Percentiles rank a stretch among this genome's conserved stretches.
phyloP scores from a whole-genome alignment of 2,329 filamentous ascomycete species.

The Penicillium sclerotiorum region DNA sequence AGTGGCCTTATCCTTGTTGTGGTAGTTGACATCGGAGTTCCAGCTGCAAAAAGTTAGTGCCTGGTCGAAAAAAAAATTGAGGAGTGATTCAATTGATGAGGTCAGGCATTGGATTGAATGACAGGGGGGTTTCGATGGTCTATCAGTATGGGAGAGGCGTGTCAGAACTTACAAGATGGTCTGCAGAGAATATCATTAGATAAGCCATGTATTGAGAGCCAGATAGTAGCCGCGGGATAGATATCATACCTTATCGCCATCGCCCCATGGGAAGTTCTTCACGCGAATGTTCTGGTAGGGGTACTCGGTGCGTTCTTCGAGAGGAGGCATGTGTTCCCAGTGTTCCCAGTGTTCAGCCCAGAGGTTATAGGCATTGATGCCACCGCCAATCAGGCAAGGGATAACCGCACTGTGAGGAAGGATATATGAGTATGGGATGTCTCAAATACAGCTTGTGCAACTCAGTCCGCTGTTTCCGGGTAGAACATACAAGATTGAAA shows the following conservation, averaged over 20 bases:
- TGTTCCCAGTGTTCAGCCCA: constrained; percentile 99
- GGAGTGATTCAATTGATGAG: too few relatives aligned
- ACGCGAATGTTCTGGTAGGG: constrained; percentile 96
- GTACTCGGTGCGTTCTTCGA: constrained; percentile 92
- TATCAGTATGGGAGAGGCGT: too few relatives aligned
- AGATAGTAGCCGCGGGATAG: too few relatives aligned
- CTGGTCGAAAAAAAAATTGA: background rate
- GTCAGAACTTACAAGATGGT: constrained; percentile 64
- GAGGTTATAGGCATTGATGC: constrained; percentile 82
- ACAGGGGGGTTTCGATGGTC: too few relatives aligned
- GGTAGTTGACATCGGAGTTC: constrained; percentile 95
- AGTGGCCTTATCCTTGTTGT: constrained; percentile 79
- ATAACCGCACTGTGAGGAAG: constrained; percentile 65
- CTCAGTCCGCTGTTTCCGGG: background rate
- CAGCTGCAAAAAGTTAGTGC: constrained; percentile 62
- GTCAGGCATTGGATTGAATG: too few relatives aligned
- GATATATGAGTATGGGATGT: background rate
- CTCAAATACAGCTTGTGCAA: background rate
- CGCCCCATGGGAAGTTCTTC: constrained; percentile 94
- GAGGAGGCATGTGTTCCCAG: constrained; percentile 78
- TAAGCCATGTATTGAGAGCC: too few relatives aligned
- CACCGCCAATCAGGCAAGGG: constrained; percentile 71
- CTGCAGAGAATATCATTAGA: constrained; percentile 41
- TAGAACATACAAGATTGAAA: constrained; percentile 84
- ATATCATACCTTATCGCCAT: constrained; percentile 83